Base-by-base conservation (phyloP, 1,284 basidiomycete genomes). In the Rhodotorula sp. region DNA sequence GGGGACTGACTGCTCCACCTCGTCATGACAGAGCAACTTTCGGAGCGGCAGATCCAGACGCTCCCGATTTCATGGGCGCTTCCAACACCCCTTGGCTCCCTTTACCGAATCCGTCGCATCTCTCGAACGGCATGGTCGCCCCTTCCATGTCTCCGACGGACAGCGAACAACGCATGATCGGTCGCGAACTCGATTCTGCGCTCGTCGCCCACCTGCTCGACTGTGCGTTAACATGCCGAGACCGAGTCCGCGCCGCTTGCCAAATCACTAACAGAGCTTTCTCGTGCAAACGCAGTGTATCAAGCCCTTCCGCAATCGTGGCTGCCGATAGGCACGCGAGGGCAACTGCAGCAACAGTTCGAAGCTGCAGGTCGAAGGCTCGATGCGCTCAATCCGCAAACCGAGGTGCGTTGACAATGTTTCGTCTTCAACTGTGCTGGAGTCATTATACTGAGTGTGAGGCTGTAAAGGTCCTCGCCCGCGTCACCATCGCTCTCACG, bases 401-500 rank as follows among this genome's bases (percentile, higher is more conserved):
- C 71, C 12, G 71, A 75, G 54, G 73, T 70, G 2, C 8, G 54
- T 29, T 7, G 14, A 20, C 24, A n/a, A n/a, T 18, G 4, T 6
- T n/a, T 14, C 15, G 1, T 22, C 5, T 10, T 7, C 30, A 1
- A 4, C 33, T 44, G 54, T 18, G 7, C 1, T n/a, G n/a, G n/a
- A n/a, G n/a, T n/a, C n/a, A n/a, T 18, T 7, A 45, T 2, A 45
- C 67, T 53, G 12, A 18, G 2, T 5, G 26, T 6, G 1, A 26
- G 22, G 4, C 3, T 5, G 22, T 6, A 26, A 44, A 73, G 71
- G 70, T 74, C 12, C 68, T 75, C 54, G 72, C 72, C 0, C 60
- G 66, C 46, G 62, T 70, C 0, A 72, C 73, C 30, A 74, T 75
- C 45, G 74, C 74, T 20, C 69, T 75, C 18, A 69, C 74, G 1